phyloP scores from a whole-genome alignment of 352 stramenopile species.

The Thraustochytrium sp. region DNA sequence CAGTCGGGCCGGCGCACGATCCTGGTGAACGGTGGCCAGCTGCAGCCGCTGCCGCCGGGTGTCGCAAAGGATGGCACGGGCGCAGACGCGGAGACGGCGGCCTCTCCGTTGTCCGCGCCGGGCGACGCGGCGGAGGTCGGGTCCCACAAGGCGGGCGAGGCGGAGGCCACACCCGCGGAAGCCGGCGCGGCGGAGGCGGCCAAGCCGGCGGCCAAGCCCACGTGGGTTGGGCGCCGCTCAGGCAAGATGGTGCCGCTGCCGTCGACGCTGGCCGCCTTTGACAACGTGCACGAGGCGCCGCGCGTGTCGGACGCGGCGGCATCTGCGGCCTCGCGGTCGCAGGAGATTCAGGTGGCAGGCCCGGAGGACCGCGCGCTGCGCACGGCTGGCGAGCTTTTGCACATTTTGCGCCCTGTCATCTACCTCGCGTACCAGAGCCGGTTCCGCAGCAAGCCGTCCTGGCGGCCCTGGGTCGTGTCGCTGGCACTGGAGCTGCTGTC shows the following conservation, averaged over 20 bases:
- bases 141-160: background rate
- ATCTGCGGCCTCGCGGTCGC: background rate
- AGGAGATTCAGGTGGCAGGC: background rate
- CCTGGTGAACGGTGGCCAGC: background rate
- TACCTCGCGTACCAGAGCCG: background rate
- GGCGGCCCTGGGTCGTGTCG: background rate
- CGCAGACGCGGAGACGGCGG: background rate
- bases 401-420: conserved; percentile 29
- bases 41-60: background rate
- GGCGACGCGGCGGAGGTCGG: too few species aligned
- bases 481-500: background rate
- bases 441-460: background rate
- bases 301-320: background rate
- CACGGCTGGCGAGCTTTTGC: background rate
- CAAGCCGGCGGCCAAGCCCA: background rate
- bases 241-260: conserved; percentile 20
- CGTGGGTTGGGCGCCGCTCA: background rate
- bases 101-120: too few species aligned
- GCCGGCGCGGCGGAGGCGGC: background rate
- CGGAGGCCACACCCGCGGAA: background rate
- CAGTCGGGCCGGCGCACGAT: background rate
- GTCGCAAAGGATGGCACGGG: background rate
- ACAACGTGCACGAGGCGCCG: background rate
- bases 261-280: background rate
- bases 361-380: background rate